Percentiles rank a stretch among this genome's conserved stretches.
Evolutionary conservation across 805 yeast genomes (phyloP).

Genomic region (Debaryomyces maramus): DNA sequence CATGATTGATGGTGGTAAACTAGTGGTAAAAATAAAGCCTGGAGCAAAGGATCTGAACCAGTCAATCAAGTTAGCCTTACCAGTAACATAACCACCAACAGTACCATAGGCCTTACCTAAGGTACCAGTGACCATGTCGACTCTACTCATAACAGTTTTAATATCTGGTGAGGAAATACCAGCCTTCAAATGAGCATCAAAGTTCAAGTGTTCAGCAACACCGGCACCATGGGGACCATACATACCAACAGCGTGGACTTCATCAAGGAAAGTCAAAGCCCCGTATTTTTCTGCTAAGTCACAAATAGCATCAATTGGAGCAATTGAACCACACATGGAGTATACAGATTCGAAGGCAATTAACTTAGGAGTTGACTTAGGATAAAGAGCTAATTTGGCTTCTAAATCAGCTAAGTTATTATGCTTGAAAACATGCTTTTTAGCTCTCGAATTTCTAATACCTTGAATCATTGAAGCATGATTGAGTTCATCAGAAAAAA

Average conservation of each 20-base stretch:
- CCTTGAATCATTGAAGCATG: conserved; percentile 99
- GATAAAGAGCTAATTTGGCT: conserved; percentile 70
- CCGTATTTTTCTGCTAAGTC: conserved; percentile 97
- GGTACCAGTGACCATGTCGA: conserved; percentile 97
- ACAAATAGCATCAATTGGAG: conserved; percentile 90
- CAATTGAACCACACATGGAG: conserved; percentile 97
- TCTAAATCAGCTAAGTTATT: conserved; percentile 87
- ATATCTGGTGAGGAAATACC: conserved; percentile 53
- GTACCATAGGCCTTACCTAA: conserved; percentile 96
- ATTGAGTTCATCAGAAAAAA: conserved; percentile 88
- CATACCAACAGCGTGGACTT: conserved; percentile 98
- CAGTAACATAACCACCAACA: conserved; percentile 98
- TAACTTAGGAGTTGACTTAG: conserved; percentile 85
- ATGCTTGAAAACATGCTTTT: conserved; percentile 88
- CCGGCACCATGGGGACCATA: conserved; percentile 99
- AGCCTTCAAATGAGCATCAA: conserved; percentile 70
- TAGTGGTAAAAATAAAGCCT: conserved; percentile 95
- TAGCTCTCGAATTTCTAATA: conserved; percentile 83
- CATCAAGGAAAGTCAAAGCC: conserved; percentile 94
- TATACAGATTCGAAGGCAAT: conserved; percentile 97
- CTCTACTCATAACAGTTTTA: conserved; percentile 76
- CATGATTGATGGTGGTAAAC: conserved; percentile 97
- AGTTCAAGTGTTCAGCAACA: conserved; percentile 95
- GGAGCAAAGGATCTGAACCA: conserved; percentile 97
- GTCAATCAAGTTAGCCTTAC: conserved; percentile 76